phyloP scores from a whole-genome alignment of 495 filamentous ascomycete species.

The Aspergillus saccharolyticus region DNA sequence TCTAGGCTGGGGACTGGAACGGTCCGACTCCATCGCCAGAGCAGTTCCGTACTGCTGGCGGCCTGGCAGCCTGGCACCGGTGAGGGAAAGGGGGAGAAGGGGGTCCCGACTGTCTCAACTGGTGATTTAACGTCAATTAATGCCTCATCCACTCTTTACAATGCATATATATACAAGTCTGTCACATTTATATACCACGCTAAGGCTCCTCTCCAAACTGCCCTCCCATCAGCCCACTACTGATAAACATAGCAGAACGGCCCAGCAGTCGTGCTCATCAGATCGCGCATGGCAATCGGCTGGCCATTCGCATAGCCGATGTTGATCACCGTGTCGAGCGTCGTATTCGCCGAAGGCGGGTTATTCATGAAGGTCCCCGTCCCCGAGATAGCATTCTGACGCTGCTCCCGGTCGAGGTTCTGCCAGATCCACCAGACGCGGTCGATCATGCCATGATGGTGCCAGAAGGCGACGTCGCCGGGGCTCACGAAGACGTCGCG shows the following conservation, averaged over 20 bases:
- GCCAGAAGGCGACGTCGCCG: constrained; percentile 63
- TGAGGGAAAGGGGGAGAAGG: too few species aligned
- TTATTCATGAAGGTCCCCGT: constrained; percentile 51
- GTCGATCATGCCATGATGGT: constrained; percentile 69
- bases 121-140: too few species aligned
- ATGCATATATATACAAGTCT: too few species aligned
- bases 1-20: too few species aligned
- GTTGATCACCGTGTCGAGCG: constrained; percentile 30
- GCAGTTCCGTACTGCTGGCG: too few species aligned
- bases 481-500: constrained; percentile 56
- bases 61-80: too few species aligned
- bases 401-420: constrained; percentile 44
- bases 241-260: constrained; percentile 56
- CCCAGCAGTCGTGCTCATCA: constrained; percentile 49
- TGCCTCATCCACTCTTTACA: too few species aligned
- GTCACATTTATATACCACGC: too few species aligned
- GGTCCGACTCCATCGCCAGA: too few species aligned
- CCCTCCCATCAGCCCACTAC: constrained; percentile 4
- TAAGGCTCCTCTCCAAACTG: too few species aligned
- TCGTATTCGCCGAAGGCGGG: constrained; percentile 42
- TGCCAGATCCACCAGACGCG: constrained; percentile 70
- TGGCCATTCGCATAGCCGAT: constrained; percentile 36
- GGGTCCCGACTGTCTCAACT: too few species aligned
- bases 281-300: constrained; percentile 36
- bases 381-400: constrained; percentile 44